Evolutionary conservation across 768 basidiomycete species (phyloP).

Genomic region (Boletus bicolor): DNA sequence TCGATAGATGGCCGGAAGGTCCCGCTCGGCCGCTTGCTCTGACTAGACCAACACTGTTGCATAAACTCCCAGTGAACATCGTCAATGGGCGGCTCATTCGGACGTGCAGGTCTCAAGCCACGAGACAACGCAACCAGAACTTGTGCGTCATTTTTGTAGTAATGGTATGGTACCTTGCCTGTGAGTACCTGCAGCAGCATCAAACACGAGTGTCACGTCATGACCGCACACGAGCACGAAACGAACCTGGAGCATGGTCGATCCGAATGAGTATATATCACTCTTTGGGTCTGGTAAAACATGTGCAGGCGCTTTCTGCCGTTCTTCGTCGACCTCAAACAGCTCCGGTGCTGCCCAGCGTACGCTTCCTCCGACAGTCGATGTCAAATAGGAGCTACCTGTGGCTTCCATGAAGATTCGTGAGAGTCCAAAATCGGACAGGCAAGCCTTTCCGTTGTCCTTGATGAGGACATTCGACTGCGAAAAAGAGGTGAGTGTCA

Average conservation of each 20-base stretch:
- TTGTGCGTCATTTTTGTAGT: constrained; percentile 24
- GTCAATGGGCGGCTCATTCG: not conserved
- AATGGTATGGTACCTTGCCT: constrained; percentile 21
- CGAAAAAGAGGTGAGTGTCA: not conserved
- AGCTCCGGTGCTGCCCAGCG: constrained; percentile 47
- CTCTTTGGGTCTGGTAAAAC: constrained; percentile 21
- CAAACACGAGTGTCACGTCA: not conserved
- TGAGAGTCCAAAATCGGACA: constrained; percentile 39
- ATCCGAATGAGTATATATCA: constrained; percentile 45
- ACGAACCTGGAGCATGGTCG: constrained; percentile 30
- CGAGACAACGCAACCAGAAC: constrained; percentile 21
- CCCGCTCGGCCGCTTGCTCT: not conserved
- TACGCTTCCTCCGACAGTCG: constrained; percentile 42
- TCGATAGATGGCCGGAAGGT: constrained; percentile 12
- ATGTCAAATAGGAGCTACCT: constrained; percentile 24
- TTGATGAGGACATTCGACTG: constrained; percentile 39
- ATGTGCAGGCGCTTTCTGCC: constrained; percentile 14
- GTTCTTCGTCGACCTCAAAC: constrained; percentile 31
- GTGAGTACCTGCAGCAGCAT: constrained; percentile 25
- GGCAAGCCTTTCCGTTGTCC: constrained; percentile 26
- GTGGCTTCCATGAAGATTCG: constrained; percentile 26
- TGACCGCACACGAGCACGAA: not conserved
- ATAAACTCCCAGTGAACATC: constrained; percentile 20
- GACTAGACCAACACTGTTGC: constrained; percentile 28
- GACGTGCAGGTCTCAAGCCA: constrained; percentile 11